Evolutionary conservation across 192 early-diverging fungal genomes (phyloP).

Genomic region (Fimicolochytrium jonesii): DNA sequence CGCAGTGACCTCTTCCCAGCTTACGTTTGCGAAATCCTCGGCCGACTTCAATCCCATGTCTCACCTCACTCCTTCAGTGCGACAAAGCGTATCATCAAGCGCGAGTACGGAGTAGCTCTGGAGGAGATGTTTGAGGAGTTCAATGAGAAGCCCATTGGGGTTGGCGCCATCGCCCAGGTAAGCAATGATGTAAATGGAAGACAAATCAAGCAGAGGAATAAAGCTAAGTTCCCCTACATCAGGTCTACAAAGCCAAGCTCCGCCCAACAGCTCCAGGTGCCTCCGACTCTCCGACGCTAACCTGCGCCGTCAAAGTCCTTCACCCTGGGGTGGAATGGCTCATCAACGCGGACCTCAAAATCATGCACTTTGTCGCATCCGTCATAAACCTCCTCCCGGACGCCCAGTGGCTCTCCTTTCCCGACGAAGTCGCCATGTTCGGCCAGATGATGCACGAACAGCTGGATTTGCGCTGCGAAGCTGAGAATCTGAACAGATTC

Average conservation of each 20-base stretch:
- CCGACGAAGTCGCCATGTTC: slow-evolving; percentile 86
- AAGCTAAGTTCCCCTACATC: not conserved
- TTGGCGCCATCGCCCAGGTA: slow-evolving; percentile 95
- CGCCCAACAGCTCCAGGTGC: not conserved
- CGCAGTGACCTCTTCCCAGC: slow-evolving; percentile 80
- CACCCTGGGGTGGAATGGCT: slow-evolving; percentile 72
- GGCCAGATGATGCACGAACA: slow-evolving; percentile 89
- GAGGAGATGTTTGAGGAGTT: slow-evolving; percentile 77
- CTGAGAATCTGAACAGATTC: slow-evolving; percentile 60
- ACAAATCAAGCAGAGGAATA: no score
- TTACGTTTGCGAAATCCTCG: slow-evolving; percentile 69
- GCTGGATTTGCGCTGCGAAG: slow-evolving; percentile 79
- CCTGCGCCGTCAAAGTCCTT: slow-evolving; percentile 80
- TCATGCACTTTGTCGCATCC: slow-evolving; percentile 68
- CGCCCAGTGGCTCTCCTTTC: slow-evolving; percentile 80
- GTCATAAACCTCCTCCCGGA: slow-evolving; percentile 68
- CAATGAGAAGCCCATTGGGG: slow-evolving; percentile 73
- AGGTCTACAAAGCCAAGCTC: slow-evolving; percentile 16
- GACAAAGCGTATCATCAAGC: slow-evolving; percentile 62
- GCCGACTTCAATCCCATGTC: slow-evolving; percentile 77
- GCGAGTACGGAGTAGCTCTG: slow-evolving; percentile 58
- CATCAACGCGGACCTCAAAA: slow-evolving; percentile 77
- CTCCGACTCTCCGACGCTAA: not conserved
- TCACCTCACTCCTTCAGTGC: slow-evolving; percentile 67
- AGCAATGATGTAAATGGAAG: not conserved